These are phyloP conservation scores for Chloranthus sessilifolius DNA, from an alignment of 164 flowering plant genomes.

Conservation along the genomic window DNA sequence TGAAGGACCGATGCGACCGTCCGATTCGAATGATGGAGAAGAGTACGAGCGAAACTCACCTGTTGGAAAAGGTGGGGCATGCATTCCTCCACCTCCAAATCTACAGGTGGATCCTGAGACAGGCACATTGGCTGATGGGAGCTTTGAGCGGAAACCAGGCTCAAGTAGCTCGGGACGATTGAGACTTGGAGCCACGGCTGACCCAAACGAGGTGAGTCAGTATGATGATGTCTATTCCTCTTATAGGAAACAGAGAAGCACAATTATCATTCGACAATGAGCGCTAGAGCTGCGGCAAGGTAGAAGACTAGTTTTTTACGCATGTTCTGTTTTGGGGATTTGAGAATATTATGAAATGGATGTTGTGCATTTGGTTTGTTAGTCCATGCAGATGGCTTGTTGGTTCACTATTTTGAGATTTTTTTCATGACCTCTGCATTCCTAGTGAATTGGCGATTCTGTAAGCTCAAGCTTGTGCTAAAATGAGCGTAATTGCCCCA, in stretches of 20 bases:
- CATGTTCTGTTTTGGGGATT: too few relatives aligned
- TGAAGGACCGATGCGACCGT: slow-evolving; percentile 69
- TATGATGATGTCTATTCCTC: slow-evolving; percentile 95
- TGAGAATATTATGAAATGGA: too few relatives aligned
- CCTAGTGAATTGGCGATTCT: too few relatives aligned
- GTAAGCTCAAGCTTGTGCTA: too few relatives aligned
- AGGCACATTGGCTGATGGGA: slow-evolving; percentile 74
- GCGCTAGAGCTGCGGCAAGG: slow-evolving; percentile 65
- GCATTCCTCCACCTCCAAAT: slow-evolving; percentile 91
- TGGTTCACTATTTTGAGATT: too few relatives aligned
- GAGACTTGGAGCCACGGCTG: slow-evolving; percentile 88
- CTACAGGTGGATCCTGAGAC: slow-evolving; percentile 77
- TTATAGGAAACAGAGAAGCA: slow-evolving; percentile 90
- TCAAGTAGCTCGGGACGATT: slow-evolving; percentile 67
- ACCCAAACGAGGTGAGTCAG: slow-evolving; percentile 85
- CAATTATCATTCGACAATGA: slow-evolving; percentile 91
- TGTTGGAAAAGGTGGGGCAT: slow-evolving; percentile 88
- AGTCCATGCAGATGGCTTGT: too few relatives aligned
- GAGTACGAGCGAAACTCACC: slow-evolving; percentile 65
- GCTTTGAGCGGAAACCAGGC: slow-evolving; percentile 61
- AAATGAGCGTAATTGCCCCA: too few relatives aligned
- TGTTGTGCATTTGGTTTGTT: too few relatives aligned
- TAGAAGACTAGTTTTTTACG: too few relatives aligned
- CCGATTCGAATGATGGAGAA: slow-evolving; percentile 48
- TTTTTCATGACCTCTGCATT: too few relatives aligned